Evolutionary conservation across 73 alveolate species (phyloP).

Genomic region (Stentor coeruleus): DNA sequence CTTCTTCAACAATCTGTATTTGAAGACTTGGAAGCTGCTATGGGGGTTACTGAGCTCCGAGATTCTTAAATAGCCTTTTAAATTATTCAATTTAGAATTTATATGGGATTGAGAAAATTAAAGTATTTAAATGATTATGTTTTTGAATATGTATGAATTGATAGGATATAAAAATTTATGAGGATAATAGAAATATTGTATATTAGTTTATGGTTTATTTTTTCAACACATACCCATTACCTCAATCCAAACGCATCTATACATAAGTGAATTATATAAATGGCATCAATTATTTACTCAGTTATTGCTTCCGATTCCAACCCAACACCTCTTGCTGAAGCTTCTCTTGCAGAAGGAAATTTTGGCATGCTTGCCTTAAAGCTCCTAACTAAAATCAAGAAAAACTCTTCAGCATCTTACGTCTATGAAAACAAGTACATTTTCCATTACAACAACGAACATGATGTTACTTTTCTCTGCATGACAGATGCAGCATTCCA

Average conservation of each 20-base stretch:
- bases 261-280: not conserved
- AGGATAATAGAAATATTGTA: no score
- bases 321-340: conserved; percentile 26
- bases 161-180: no score
- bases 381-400: not conserved
- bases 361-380: not conserved
- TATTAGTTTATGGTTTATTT: no score
- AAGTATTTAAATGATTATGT: no score
- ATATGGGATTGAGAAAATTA: no score
- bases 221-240: no score
- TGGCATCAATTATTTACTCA: conserved; percentile 19
- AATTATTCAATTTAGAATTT: no score
- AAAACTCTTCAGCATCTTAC: not conserved
- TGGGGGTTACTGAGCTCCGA: no score
- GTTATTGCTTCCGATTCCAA: not conserved
- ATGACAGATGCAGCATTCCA: conserved; percentile 17
- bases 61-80: no score
- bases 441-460: conserved; percentile 25
- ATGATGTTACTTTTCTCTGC: conserved; percentile 24
- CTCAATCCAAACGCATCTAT: not conserved
- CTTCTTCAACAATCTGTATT: conserved; percentile 45
- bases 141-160: no score
- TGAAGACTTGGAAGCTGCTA: conserved; percentile 20
- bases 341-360: conserved; percentile 11
- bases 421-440: conserved; percentile 31